Evolutionary conservation across 106 monocot species (phyloP).

Genomic region (Platanthera zijinensis): DNA sequence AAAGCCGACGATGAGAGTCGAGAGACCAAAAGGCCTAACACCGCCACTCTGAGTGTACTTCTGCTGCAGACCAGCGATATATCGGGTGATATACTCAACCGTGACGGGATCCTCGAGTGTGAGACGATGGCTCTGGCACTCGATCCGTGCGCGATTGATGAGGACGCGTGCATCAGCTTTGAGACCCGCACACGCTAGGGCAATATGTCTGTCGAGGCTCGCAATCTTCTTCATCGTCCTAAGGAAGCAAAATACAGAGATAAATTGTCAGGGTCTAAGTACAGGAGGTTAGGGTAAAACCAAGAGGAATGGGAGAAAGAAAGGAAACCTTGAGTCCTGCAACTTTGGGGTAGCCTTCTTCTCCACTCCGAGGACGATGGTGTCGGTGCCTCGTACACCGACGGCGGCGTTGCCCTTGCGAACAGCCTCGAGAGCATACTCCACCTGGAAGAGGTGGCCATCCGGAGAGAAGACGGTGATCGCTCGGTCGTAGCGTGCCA

Average conservation of each 20-base stretch:
- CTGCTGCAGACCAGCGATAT: constrained; percentile 93
- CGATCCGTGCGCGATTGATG: constrained; percentile 82
- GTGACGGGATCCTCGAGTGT: constrained; percentile 85
- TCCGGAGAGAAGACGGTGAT: constrained; percentile 95
- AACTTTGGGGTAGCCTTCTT: constrained; percentile 92
- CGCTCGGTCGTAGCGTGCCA: constrained; percentile 98
- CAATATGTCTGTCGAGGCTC: constrained; percentile 79
- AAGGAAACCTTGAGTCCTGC: constrained; percentile 70
- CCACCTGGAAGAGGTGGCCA: constrained; percentile 96
- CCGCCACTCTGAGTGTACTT: constrained; percentile 98
- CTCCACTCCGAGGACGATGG: constrained; percentile 96
- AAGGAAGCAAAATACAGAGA: neutral
- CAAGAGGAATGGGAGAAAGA: neutral
- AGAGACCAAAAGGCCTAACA: constrained; percentile 87
- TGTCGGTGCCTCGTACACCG: constrained; percentile 88
- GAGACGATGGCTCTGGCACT: constrained; percentile 92
- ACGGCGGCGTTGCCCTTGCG: constrained; percentile 97
- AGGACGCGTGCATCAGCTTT: constrained; percentile 93
- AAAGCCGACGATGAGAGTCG: constrained; percentile 85
- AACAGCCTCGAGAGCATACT: constrained; percentile 96
- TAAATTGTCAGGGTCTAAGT: neutral
- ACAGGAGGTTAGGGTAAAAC: neutral
- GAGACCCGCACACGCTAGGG: constrained; percentile 86
- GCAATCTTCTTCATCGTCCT: constrained; percentile 85
- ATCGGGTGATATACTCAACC: constrained; percentile 90